Percentiles rank a stretch among this genome's conserved stretches.
These are phyloP conservation scores for Rhododendron ferrugineum DNA, from an alignment of 148 eudicot genomes.

Conservation along the genomic window DNA sequence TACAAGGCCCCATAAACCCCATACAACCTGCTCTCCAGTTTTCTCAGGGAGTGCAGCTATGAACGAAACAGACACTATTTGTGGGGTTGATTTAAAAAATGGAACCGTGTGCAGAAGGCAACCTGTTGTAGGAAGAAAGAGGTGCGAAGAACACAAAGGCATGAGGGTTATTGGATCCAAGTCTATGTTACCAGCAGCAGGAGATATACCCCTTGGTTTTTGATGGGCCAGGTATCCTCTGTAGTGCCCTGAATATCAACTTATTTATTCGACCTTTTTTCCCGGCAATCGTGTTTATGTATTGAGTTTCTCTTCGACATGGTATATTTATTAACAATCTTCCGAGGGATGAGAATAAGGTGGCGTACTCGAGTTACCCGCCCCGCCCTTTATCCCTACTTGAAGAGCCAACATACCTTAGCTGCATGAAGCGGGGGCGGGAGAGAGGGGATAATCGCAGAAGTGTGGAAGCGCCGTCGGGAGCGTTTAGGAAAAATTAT, in stretches of 20 bases:
- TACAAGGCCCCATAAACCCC: background rate
- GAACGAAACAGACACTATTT: slow-evolving; percentile 11
- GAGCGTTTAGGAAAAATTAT: no score
- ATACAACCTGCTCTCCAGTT: background rate
- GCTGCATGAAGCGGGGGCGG: no score
- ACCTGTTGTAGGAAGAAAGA: slow-evolving; percentile 15
- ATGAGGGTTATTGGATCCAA: slow-evolving; percentile 15
- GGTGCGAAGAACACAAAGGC: slow-evolving; percentile 31
- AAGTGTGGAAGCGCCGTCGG: no score
- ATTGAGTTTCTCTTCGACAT: background rate
- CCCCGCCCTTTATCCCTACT: background rate
- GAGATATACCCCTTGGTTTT: background rate
- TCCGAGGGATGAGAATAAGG: background rate
- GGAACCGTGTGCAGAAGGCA: slow-evolving; percentile 28
- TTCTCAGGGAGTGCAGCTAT: background rate
- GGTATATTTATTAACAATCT: background rate
- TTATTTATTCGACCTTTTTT: background rate
- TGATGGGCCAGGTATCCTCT: background rate
- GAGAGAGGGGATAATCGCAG: no score
- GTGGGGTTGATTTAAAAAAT: slow-evolving; percentile 39
- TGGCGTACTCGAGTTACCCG: background rate
- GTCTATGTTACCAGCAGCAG: background rate
- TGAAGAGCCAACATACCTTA: no score
- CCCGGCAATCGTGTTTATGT: background rate
- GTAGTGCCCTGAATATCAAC: background rate